Evolutionary conservation across 306 rosid genomes (phyloP).

Genomic region (Luffa acutangula): DNA sequence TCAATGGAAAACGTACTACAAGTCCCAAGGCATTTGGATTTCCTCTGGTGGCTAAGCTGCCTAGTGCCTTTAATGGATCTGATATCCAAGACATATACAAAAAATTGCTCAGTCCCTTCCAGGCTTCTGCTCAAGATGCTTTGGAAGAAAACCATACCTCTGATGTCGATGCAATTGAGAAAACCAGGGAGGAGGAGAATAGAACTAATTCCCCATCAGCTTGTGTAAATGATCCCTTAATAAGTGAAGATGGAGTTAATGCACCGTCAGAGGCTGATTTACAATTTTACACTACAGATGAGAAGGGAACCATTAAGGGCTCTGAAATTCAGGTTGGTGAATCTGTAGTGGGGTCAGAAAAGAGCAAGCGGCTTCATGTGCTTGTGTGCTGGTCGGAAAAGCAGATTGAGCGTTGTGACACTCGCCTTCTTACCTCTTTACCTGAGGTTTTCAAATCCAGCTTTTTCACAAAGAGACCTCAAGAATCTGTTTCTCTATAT

Average conservation of each 20-base stretch:
- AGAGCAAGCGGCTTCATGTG: constrained; percentile 38
- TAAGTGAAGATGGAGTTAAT: constrained; percentile 24
- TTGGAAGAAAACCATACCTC: constrained; percentile 27
- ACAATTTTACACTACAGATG: constrained; percentile 64
- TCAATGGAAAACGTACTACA: constrained; percentile 47
- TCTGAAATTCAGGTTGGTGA: constrained; percentile 50
- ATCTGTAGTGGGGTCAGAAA: constrained; percentile 33
- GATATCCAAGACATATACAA: constrained; percentile 56
- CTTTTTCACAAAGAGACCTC: constrained; percentile 53
- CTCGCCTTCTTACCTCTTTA: constrained; percentile 39
- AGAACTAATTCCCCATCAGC: constrained; percentile 15
- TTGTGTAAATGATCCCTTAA: constrained; percentile 20
- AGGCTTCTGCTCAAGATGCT: constrained; percentile 28
- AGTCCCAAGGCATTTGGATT: constrained; percentile 85
- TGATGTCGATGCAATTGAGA: constrained; percentile 29
- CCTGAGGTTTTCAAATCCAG: constrained; percentile 92
- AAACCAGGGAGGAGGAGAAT: constrained; percentile 28
- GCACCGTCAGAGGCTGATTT: constrained; percentile 35
- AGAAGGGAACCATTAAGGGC: constrained; percentile 49
- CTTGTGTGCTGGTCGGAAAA: constrained; percentile 81
- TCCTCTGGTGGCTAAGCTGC: constrained; percentile 37
- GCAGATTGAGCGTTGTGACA: constrained; percentile 43
- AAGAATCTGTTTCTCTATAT: constrained; percentile 76
- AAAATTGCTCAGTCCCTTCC: constrained; percentile 54
- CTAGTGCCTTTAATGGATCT: constrained; percentile 29